These are phyloP conservation scores for Malassezia vespertilionis DNA, from an alignment of 1,284 basidiomycete genomes.

Conservation along the genomic window DNA sequence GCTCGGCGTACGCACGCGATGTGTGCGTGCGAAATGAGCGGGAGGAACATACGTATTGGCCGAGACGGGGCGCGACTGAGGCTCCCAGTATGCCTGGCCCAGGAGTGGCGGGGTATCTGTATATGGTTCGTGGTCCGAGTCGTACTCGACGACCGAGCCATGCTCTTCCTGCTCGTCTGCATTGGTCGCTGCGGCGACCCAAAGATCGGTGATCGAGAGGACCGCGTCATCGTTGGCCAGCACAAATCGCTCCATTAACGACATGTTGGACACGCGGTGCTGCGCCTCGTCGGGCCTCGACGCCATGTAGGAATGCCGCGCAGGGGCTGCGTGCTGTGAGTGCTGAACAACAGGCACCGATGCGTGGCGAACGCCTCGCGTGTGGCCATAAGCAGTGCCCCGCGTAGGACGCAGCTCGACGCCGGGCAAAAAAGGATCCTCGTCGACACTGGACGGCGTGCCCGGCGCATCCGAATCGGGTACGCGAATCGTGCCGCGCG, in stretches of 20 bases:
- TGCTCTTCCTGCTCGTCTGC: slow-evolving; percentile 63
- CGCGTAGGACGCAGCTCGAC: too few species aligned
- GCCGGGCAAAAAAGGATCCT: not conserved
- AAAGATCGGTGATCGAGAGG: slow-evolving; percentile 75
- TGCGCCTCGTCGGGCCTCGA: too few species aligned
- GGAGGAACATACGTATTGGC: slow-evolving; percentile 33
- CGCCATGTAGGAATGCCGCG: too few species aligned
- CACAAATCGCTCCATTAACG: slow-evolving; percentile 60
- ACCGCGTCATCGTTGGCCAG: slow-evolving; percentile 75
- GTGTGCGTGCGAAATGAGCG: slow-evolving; percentile 30
- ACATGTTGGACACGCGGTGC: slow-evolving; percentile 8
- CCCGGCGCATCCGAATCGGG: not conserved
- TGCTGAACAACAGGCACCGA: not conserved
- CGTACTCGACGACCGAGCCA: slow-evolving; percentile 17
- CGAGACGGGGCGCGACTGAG: not conserved
- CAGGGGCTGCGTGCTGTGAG: not conserved
- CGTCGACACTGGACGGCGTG: not conserved
- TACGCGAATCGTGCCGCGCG: slow-evolving; percentile 48
- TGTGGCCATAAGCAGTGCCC: too few species aligned
- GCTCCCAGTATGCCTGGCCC: not conserved
- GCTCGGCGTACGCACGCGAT: not conserved
- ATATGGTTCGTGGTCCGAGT: slow-evolving; percentile 39
- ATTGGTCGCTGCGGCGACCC: slow-evolving; percentile 84
- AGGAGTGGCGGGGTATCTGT: slow-evolving; percentile 12
- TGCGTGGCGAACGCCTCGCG: too few species aligned